phyloP scores from a whole-genome alignment of 352 stramenopile genomes.

The Globisporangium mamillatum region DNA sequence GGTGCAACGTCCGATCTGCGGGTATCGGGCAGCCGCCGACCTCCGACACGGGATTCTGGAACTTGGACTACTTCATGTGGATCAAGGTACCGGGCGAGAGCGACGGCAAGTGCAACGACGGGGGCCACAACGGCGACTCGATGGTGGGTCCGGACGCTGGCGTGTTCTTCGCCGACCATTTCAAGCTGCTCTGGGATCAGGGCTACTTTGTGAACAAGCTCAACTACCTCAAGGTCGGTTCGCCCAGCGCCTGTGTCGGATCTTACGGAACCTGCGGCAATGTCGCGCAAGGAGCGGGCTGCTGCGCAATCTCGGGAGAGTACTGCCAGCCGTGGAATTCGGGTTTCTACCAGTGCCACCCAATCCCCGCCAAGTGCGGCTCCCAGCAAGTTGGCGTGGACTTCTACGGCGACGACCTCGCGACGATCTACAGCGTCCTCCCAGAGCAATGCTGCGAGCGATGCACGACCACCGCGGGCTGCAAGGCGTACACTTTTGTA shows the following conservation, averaged over 20 bases:
- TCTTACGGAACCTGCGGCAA: background rate
- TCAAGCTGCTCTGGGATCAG: conserved; percentile 61
- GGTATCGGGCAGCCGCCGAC: conserved; percentile 57
- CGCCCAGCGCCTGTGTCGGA: background rate
- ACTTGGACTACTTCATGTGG: conserved; percentile 73
- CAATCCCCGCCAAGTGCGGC: conserved; percentile 1
- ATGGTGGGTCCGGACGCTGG: conserved; percentile 38
- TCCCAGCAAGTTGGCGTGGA: conserved; percentile 2
- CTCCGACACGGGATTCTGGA: conserved; percentile 36
- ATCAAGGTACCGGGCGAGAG: conserved; percentile 64
- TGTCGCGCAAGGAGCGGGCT: background rate
- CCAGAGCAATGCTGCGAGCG: background rate
- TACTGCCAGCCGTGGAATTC: conserved; percentile 12
- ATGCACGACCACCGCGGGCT: conserved; percentile 13
- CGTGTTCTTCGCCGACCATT: conserved; percentile 51
- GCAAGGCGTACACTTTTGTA: conserved; percentile 31
- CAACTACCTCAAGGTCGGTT: too few relatives aligned
- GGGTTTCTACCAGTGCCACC: conserved; percentile 6
- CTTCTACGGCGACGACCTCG: conserved; percentile 10
- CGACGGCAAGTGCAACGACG: conserved; percentile 53
- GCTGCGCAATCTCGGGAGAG: background rate
- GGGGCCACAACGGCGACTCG: conserved; percentile 27
- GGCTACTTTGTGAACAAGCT: conserved; percentile 52
- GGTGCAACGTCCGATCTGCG: conserved; percentile 63
- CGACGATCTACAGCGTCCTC: conserved; percentile 9